A percentile compares a stretch with the other conserved stretches of the same genome.
These are phyloP conservation scores for Camellia japonica DNA, from an alignment of 148 eudicot genomes.

Conservation along the genomic window DNA sequence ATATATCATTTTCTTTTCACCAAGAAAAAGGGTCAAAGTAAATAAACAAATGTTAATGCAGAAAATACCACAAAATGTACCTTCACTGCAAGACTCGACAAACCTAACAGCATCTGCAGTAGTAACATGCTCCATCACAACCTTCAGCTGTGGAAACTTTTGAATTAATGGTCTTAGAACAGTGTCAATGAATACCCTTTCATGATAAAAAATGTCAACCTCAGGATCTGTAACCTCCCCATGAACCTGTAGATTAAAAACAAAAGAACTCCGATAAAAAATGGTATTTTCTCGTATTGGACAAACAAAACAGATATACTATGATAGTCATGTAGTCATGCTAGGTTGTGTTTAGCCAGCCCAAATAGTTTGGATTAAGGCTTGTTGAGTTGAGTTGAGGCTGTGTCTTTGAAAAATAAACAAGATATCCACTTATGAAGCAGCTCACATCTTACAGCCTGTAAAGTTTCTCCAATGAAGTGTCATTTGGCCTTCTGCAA, in stretches of 20 bases:
- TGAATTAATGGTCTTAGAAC: constrained; percentile 67
- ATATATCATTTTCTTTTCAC: background rate
- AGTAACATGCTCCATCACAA: constrained; percentile 99
- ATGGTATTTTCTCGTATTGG: background rate
- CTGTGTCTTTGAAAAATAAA: background rate
- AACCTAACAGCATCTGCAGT: constrained; percentile 84
- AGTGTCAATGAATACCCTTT: constrained; percentile 79
- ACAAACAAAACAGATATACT: background rate
- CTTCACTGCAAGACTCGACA: constrained; percentile 69
- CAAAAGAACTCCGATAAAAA: background rate
- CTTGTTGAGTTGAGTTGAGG: constrained; percentile 7
- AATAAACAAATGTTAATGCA: background rate
- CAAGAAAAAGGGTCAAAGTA: background rate
- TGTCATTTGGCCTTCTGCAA: background rate
- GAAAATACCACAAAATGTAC: constrained; percentile 6
- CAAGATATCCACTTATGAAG: background rate
- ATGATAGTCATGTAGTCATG: background rate
- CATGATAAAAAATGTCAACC: constrained; percentile 90
- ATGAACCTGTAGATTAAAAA: constrained; percentile 64
- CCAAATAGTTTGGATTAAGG: background rate
- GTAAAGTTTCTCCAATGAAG: background rate
- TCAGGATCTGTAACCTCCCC: constrained; percentile 90
- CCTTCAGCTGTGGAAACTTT: constrained; percentile 70
- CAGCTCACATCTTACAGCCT: background rate
- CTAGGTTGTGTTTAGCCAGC: background rate